Base-by-base conservation (phyloP, 306 rosid species). In the Morella rubra region DNA sequence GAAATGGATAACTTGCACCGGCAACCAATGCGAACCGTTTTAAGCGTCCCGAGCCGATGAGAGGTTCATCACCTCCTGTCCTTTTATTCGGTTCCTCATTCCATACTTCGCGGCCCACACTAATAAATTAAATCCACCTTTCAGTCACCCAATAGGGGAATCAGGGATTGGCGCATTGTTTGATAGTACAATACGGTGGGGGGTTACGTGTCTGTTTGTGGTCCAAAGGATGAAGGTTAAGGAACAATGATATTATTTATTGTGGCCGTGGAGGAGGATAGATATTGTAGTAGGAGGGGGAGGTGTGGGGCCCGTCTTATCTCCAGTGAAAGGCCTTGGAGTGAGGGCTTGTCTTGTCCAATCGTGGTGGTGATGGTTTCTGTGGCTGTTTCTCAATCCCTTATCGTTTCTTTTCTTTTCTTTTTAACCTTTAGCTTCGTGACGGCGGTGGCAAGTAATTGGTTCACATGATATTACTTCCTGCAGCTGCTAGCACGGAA, bases 261-360 rank as follows among this genome's bases (percentile, higher is more conserved):
- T 41, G 65, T 24, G 55, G 73, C 42, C 24, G 62, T 70, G 64
- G 61, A 77, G 50, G 60, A 27, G 77, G 73, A 73, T 27, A 27
- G 32, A 27, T 27, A 27, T 27, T 27, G 27, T 24, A 24, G 78
- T 44, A 71, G 52, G 71, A 73, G 1, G 73, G 49, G 54, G 7
- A 44, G 20, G 61, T 42, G 85, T 62, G 91, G 92, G 37, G 88
- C 45, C 81, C 87, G 24, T 14, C 89, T 91, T 87, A 91, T 89
- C 94, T 65, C 13, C 7, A 71, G 72, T 0, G 87, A 49, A 66
- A 82, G 90, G 90, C 87, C 77, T 77, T 84, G 66, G 76, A 69
- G 84, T 47, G 62, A 58, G 73, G 74, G 54, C 12, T 20, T 15
- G 56, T 72, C 47, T n/a, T 78, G 94, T 84, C 77, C 79, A 79